These are phyloP conservation scores for Termitomyces sp. DNA, from an alignment of 768 basidiomycete species.

Conservation along the genomic window DNA sequence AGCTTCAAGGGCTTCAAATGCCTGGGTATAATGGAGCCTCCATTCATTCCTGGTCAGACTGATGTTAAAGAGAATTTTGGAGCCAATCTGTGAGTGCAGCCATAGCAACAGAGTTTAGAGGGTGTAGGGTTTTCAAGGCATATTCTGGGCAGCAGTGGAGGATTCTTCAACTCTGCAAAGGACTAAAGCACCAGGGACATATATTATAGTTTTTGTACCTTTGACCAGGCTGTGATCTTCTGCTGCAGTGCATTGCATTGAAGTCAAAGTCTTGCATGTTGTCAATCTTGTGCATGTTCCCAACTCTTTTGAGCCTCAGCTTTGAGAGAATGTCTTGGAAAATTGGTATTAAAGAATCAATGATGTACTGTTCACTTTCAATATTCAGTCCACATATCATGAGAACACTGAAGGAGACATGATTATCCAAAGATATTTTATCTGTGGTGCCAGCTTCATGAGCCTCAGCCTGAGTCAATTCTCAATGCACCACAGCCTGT, in stretches of 20 bases:
- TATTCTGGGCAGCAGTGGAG: background rate
- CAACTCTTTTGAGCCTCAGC: background rate
- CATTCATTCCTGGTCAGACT: background rate
- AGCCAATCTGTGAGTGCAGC: background rate
- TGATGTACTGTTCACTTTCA: background rate
- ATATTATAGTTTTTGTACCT: background rate
- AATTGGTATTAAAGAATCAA: background rate
- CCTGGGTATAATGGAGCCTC: background rate
- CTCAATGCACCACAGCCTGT: background rate
- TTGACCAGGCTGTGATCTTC: background rate
- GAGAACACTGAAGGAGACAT: constrained; percentile 6
- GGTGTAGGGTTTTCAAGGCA: background rate
- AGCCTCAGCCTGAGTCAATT: constrained; percentile 6
- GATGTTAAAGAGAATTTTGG: background rate
- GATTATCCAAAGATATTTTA: constrained; percentile 1
- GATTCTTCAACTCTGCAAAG: background rate
- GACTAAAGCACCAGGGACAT: background rate
- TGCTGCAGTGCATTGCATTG: background rate
- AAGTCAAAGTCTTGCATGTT: constrained; percentile 6
- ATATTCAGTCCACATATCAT: background rate
- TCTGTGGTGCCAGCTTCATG: background rate
- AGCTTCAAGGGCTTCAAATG: too few relatives aligned
- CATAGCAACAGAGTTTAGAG: background rate
- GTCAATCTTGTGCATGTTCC: constrained; percentile 4
- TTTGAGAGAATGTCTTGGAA: background rate